A percentile compares a stretch with the other conserved stretches of the same genome.
These are phyloP conservation scores for Geotrichum macrosporum DNA, from an alignment of 1,139 yeast genomes.

Conservation along the genomic window DNA sequence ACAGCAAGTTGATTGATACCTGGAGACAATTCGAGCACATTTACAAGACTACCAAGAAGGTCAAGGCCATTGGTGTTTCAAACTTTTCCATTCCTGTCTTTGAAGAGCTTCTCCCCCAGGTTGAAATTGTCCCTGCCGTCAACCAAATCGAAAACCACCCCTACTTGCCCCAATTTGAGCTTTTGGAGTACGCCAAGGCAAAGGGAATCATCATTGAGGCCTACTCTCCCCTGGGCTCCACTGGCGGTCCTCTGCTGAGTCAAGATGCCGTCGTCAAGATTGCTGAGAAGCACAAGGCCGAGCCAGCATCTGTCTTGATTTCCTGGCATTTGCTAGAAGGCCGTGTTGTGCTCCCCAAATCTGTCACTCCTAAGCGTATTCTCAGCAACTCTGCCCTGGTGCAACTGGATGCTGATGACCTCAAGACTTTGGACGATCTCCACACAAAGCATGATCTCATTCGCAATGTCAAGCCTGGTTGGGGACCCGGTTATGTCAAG, in stretches of 20 bases:
- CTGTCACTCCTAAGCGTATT: conserved; percentile 60
- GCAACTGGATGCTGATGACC: conserved; percentile 53
- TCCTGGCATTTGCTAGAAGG: conserved; percentile 74
- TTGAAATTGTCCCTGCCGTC: conserved; percentile 57
- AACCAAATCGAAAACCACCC: conserved; percentile 79
- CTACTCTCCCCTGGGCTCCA: conserved; percentile 74
- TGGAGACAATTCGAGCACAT: conserved; percentile 66
- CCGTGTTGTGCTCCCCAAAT: conserved; percentile 70
- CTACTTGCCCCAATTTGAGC: conserved; percentile 62
- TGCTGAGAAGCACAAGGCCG: conserved; percentile 53
- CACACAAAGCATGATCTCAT: conserved; percentile 47
- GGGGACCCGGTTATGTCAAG: conserved; percentile 33
- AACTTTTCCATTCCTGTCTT: conserved; percentile 61
- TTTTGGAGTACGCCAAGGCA: conserved; percentile 50
- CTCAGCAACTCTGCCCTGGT: conserved; percentile 52
- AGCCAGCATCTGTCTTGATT: conserved; percentile 59
- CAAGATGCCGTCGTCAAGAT: conserved; percentile 48
- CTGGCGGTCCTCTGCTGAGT: conserved; percentile 58
- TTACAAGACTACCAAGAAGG: conserved; percentile 52
- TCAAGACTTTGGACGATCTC: conserved; percentile 46
- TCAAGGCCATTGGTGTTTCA: conserved; percentile 73
- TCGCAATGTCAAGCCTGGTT: conserved; percentile 47
- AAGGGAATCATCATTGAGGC: conserved; percentile 64
- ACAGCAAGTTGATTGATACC: conserved; percentile 59
- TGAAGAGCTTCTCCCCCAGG: conserved; percentile 50